Conservation (phyloP, 2,329 filamentous ascomycete species). For the Passalora sequoiae region DNA sequence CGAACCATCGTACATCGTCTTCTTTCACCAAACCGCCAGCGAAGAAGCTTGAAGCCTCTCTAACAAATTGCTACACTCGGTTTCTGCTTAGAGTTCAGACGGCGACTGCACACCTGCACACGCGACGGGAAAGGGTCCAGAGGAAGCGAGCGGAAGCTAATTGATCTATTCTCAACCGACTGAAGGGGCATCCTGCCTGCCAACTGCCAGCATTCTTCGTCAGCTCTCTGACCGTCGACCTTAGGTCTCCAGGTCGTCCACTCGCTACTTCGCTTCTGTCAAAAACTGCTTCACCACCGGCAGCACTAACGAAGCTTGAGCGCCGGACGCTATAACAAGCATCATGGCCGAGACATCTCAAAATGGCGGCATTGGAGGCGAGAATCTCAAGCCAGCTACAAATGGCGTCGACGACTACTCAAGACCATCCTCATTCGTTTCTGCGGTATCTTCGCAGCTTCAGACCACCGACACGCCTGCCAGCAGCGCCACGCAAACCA, state of each 20-base stretch:
- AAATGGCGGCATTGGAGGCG: slow-evolving; percentile 2
- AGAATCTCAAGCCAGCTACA: neutral
- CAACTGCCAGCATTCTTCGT: neutral
- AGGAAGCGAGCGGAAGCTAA: neutral
- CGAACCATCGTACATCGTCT: no score
- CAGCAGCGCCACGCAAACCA: slow-evolving; percentile 22
- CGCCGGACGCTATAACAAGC: neutral
- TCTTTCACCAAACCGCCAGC: neutral
- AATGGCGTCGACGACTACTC: slow-evolving; percentile 13
- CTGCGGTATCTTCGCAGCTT: slow-evolving; percentile 22
- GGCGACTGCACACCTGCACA: neutral
- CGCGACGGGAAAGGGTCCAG: neutral
- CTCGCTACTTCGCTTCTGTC: neutral
- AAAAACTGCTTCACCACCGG: no score
- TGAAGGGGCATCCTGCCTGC: no score
- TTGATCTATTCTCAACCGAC: no score
- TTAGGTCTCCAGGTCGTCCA: neutral
- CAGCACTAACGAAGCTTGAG: no score
- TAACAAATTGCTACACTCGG: no score
- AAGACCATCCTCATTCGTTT: slow-evolving; percentile 24
- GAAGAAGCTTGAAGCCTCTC: neutral
- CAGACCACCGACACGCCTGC: slow-evolving; percentile 21
- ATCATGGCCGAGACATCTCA: neutral
- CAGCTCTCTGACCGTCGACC: neutral
- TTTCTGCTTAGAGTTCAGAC: no score